Base-by-base conservation (phyloP, 441 rosid genomes). In the Bocquillonia castaneifolia region DNA sequence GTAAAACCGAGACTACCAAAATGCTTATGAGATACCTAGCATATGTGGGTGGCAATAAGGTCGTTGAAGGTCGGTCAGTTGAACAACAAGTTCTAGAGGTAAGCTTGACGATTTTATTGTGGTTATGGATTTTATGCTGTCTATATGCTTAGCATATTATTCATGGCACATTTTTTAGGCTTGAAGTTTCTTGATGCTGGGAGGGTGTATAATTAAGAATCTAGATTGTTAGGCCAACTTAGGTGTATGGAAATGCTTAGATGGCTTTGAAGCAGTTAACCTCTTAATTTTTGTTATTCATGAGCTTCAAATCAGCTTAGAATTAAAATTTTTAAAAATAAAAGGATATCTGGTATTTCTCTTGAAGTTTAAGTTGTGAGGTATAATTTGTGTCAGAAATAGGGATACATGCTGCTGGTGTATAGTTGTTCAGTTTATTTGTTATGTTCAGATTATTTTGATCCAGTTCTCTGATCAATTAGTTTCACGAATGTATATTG, bases 11-110 rank as follows among this genome's bases (percentile, higher is more conserved):
- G 76, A 91, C 97, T 10, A 93, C 98, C 53, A 93, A 93, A 79
- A 83, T 89, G 93, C 85, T 93, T 60, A 93, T 93, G 98, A 85
- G 85, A 31, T 93, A 93, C 78, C 91, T 93, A 74, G 98, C 98
- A 22, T 82, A 76, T 80, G 37, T 89, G 70, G 98, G 94, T 42
- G 98, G 98, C 18, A 84, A 83, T 71, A 66, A 79, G 65, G 84
- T 83, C 63, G 82, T 74, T 54, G 96, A 81, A 73, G 93, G 93
- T 47, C 80, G 82, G 55, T 83, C 94, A 0, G 89, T 90, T 69
- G 96, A 91, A 74, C 92, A 88, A 40, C 84, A 89, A 81, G 91
- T 93, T 66, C 80, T 93, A 77, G 98, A 93, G 82, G 97, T 91
- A 85, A 84, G 94, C 20, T 45, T n/a, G 50, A 45, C 17, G 50